A percentile compares a stretch with the other conserved stretches of the same genome.
Evolutionary conservation across 116 monocot genomes (phyloP).

Genomic region (Dioscorea cayenensis): DNA sequence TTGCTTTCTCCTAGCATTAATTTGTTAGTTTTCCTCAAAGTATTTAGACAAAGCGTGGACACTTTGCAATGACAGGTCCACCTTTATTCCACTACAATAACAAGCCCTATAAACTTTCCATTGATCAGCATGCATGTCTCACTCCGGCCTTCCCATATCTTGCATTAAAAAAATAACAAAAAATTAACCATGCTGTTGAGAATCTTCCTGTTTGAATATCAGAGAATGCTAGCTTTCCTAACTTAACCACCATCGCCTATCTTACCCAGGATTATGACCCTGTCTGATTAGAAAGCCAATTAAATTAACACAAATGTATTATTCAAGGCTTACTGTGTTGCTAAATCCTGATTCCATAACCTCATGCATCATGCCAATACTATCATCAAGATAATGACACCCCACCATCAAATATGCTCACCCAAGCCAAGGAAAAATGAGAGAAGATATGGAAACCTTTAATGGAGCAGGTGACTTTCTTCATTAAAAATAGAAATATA

Average conservation of each 20-base stretch:
- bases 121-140: not conserved
- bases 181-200: not conserved
- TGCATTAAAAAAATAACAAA: not conserved
- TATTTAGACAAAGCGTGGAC: not conserved
- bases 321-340: not conserved
- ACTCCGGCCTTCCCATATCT: not conserved
- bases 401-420: too few species aligned
- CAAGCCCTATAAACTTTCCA: not conserved
- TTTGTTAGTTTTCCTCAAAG: not conserved
- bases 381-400: not conserved
- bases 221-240: not conserved
- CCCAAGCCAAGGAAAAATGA: not conserved
- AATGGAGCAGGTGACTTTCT: too few species aligned
- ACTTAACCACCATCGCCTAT: not conserved
- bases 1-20: not conserved
- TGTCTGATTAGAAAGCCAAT: not conserved
- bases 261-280: not conserved
- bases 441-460: not conserved
- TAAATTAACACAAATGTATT: not conserved
- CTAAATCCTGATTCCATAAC: too few species aligned
- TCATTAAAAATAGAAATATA: not conserved
- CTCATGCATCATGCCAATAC: not conserved
- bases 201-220: not conserved
- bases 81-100: not conserved
- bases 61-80: constrained; percentile 1